Evolutionary conservation across 495 filamentous ascomycete genomes (phyloP).

Genomic region (Friedmanniomyces endolithicus): DNA sequence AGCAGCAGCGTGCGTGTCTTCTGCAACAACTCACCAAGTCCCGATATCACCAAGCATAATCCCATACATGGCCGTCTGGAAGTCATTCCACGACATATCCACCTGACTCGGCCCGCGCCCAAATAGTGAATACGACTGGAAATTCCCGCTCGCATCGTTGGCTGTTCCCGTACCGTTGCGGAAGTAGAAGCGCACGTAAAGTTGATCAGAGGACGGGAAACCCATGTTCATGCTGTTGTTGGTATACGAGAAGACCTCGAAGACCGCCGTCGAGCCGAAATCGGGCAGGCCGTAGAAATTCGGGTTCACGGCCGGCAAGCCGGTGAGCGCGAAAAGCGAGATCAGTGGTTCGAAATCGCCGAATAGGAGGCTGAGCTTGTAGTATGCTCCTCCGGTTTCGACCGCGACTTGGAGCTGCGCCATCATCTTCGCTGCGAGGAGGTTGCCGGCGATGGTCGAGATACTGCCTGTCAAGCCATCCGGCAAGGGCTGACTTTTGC

Average conservation of each 20-base stretch:
- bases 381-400: constrained; percentile 13
- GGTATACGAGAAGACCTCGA: constrained; percentile 56
- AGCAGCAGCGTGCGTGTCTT: background rate
- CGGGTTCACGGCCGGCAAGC: constrained; percentile 40
- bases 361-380: constrained; percentile 52
- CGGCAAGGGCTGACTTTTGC: background rate
- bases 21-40: constrained; percentile 47
- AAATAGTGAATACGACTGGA: constrained; percentile 54
- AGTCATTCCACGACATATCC: constrained; percentile 50
- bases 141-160: constrained; percentile 36
- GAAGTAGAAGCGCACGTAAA: constrained; percentile 67
- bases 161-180: constrained; percentile 45
- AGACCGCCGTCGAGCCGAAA: constrained; percentile 55
- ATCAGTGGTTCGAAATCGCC: constrained; percentile 58
- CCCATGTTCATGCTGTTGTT: constrained; percentile 15
- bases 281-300: constrained; percentile 59
- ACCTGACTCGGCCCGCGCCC: constrained; percentile 34
- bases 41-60: constrained; percentile 44
- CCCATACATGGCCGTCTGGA: constrained; percentile 44
- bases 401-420: constrained; percentile 43
- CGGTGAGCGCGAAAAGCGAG: constrained; percentile 55
- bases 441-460: constrained; percentile 48
- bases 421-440: constrained; percentile 51
- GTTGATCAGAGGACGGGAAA: constrained; percentile 44
- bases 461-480: constrained; percentile 17